Evolutionary conservation across 306 rosid species (phyloP), one percentile per base, ranked within the genome.

Genomic region (Castanospermum australe): DNA sequence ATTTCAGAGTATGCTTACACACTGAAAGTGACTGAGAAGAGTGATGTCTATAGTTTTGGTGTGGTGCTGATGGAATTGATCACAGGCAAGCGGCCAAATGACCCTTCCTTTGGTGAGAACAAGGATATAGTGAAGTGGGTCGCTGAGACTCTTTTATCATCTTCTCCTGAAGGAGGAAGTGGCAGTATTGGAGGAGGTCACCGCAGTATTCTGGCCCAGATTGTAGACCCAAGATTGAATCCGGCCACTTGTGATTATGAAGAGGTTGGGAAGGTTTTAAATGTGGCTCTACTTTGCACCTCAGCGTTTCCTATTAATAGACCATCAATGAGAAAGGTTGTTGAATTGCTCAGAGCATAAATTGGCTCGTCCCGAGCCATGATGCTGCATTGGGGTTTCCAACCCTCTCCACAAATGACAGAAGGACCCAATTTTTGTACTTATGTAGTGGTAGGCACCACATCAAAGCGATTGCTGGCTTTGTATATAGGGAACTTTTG

Each of bases 11-110:
- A 88, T 36, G 96, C 85, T 4, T 91, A 91, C 70, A 95, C 99
- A 0, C 42, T 87, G 28, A 90, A 86, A 72, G 92, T 90, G 32
- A 95, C 85, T 0, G 97, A 91, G 85, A 92, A 95, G 83, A 92
- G 97, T 2, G 98, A 92, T 22, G 92, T 92, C 0, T 92, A 92
- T 69, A 95, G 97, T 56, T 95, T 83, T 52, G 99, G 99, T 4
- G 93, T 92, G 66, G 87, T 92, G 82, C 50, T 95, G 42, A 76
- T 92, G 88, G 98, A 95, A 62, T 10, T 95, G 60, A 79, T 95
- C 6, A 92, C 90, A 0, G 99, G 96, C 0, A 95, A 90, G 85
- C 83, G 93, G 81, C 99, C 99, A 30, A 92, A 85, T 44, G 99
- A 95, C 73, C 18, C 74, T 10, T 79, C 82, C 14, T 91, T 92